These are phyloP conservation scores for Alternaria sp. DNA, from an alignment of 2,329 filamentous ascomycete genomes.

Conservation along the genomic window DNA sequence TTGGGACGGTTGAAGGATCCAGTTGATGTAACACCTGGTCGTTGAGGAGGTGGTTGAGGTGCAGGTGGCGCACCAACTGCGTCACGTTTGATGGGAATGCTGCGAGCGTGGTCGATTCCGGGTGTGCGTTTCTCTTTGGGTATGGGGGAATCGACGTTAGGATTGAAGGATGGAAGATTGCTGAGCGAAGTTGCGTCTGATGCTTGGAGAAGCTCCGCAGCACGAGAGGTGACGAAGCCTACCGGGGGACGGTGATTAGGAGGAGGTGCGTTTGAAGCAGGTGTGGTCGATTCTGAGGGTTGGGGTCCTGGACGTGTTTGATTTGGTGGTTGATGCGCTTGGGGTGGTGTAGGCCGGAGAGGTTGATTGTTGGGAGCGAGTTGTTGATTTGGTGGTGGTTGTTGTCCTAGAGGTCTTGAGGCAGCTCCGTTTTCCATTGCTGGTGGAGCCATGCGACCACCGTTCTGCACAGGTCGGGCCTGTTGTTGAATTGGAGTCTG, in stretches of 20 bases:
- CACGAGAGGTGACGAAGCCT: constrained; percentile 58
- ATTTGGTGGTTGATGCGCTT: constrained; percentile 28
- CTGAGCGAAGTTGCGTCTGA: constrained; percentile 39
- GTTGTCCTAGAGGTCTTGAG: constrained; percentile 28
- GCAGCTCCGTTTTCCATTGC: constrained; percentile 30
- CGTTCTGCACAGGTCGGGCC: constrained; percentile 30
- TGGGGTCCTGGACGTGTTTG: constrained; percentile 25
- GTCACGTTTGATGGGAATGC: constrained; percentile 72
- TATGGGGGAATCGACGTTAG: constrained; percentile 66
- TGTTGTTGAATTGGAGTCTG: constrained; percentile 38
- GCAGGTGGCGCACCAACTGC: constrained; percentile 33
- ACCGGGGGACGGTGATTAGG: constrained; percentile 41
- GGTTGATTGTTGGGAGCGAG: constrained; percentile 31
- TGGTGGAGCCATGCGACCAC: constrained; percentile 33
- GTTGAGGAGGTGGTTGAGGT: constrained; percentile 23
- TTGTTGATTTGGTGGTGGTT: constrained; percentile 31
- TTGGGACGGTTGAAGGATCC: constrained; percentile 44
- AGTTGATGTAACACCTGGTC: constrained; percentile 18
- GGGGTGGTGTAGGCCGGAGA: constrained; percentile 35
- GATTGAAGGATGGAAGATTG: constrained; percentile 56
- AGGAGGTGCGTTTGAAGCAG: constrained; percentile 24
- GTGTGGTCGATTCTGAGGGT: constrained; percentile 16
- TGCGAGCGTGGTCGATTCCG: constrained; percentile 82
- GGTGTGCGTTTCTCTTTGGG: constrained; percentile 81
- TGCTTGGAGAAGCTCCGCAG: constrained; percentile 52